Evolutionary conservation across 208 protist genomes (phyloP), one percentile per base, ranked within the genome.

Genomic region (Acanthamoeba lenticulata): DNA sequence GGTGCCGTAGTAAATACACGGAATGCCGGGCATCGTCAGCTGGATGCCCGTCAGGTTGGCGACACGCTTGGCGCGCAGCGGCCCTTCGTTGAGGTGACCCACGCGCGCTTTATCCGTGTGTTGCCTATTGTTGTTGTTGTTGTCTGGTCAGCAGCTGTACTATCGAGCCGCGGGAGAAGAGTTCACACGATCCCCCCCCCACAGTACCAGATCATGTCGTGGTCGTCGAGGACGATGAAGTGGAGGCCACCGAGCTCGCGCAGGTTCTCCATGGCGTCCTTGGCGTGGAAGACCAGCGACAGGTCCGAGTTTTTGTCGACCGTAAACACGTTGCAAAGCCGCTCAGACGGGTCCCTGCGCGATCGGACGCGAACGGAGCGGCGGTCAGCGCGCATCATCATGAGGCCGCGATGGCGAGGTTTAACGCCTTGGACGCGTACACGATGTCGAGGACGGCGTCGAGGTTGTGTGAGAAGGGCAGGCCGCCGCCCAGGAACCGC

Each of bases 181-280:
- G 32, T 3, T n/a, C 0, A 72, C 62, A 38, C 32, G n/a, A 19
- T 62, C n/a, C n/a, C n/a, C n/a, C n/a, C n/a, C n/a, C n/a, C n/a
- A n/a, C n/a, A n/a, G n/a, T 79, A 85, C 74, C 74, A 85, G 11
- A 85, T 85, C 74, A 85, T 85, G 45, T 85, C 74, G 74, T 85
- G 74, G 29, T 85, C 74, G 24, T 85, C 74, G 13, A 85, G 74
- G 32, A 85, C 32, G 32, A 32, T 85, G 42, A 85, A 85, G 74
- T 85, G 74, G 24, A 57, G 74, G 74, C 27, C 49, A 29, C 74
- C 74, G 42, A 40, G 17, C 45, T 85, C 74, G 2, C 74, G 74
- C 74, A 85, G 74, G 42, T 55, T 85, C 74, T 85, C 74, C 27
- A 85, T 5, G 2, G 38, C 74, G 45, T 85, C 74, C 74, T 57